These are phyloP conservation scores for Dendrocalamus sinicus DNA, from an alignment of 176 grass and related monocot species.

Conservation along the genomic window DNA sequence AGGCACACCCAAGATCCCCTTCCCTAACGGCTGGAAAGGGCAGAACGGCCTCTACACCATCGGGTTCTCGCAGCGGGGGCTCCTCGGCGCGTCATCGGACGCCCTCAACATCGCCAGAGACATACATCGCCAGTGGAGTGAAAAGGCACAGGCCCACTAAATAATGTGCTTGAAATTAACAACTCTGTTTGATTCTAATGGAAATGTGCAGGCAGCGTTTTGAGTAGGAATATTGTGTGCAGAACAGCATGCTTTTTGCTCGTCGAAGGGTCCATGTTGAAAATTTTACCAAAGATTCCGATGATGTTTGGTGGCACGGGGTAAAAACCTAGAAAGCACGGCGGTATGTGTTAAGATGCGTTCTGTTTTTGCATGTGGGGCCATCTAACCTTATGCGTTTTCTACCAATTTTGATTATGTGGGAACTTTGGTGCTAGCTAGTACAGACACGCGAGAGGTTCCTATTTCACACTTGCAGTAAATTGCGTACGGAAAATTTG, in stretches of 20 bases:
- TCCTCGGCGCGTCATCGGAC: constrained; percentile 80
- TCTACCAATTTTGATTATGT: not conserved
- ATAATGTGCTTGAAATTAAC: not conserved
- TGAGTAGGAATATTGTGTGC: constrained; percentile 20
- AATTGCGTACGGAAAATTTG: too few relatives aligned
- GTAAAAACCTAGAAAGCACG: not conserved
- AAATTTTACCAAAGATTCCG: not conserved
- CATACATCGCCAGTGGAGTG: constrained; percentile 66
- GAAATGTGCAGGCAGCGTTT: constrained; percentile 45
- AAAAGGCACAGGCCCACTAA: constrained; percentile 17
- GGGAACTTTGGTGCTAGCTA: not conserved
- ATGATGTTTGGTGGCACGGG: not conserved
- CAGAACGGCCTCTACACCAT: constrained; percentile 82
- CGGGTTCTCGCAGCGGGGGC: constrained; percentile 76
- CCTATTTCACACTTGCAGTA: not conserved
- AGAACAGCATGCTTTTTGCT: not conserved
- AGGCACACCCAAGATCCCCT: constrained; percentile 61
- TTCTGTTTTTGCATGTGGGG: not conserved
- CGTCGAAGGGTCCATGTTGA: not conserved
- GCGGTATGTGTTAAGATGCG: not conserved
- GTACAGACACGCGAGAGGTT: not conserved
- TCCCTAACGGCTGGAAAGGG: constrained; percentile 81
- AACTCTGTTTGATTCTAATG: constrained; percentile 24
- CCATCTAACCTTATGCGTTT: not conserved
- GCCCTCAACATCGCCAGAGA: constrained; percentile 74